A percentile compares a stretch with the other conserved stretches of the same genome.
phyloP scores from a whole-genome alignment of 1,284 basidiomycete species.

The Malassezia dermatis region DNA sequence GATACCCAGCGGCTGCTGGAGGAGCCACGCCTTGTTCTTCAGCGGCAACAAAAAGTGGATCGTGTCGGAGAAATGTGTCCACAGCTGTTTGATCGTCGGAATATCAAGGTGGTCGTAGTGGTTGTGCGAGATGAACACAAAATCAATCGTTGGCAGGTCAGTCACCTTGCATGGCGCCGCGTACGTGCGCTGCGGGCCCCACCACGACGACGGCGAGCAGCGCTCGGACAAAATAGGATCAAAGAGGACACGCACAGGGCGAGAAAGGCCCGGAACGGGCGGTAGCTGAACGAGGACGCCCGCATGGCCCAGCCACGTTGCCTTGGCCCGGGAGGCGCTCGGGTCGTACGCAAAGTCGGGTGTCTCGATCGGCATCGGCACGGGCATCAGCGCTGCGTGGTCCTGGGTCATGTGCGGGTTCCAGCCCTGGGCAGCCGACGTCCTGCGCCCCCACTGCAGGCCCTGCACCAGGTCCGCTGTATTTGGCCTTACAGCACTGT shows the following conservation, averaged over 20 bases:
- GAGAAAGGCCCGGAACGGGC: neutral
- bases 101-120: constrained; percentile 46
- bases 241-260: constrained; percentile 30
- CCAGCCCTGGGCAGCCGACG: neutral
- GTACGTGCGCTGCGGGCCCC: constrained; percentile 33
- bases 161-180: constrained; percentile 29
- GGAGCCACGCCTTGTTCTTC: constrained; percentile 38
- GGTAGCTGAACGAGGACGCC: constrained; percentile 35
- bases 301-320: constrained; percentile 44
- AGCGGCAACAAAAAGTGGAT: constrained; percentile 39
- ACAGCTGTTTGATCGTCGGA: constrained; percentile 29
- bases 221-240: constrained; percentile 45
- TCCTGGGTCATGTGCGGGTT: neutral
- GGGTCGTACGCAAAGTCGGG: constrained; percentile 21
- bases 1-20: constrained; percentile 19
- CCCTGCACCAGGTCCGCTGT: constrained; percentile 29
- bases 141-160: constrained; percentile 34
- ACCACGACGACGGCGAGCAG: constrained; percentile 37
- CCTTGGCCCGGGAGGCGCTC: constrained; percentile 3
- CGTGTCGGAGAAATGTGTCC: constrained; percentile 21
- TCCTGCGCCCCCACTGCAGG: constrained; percentile 26
- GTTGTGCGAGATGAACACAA: constrained; percentile 43
- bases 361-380: constrained; percentile 19
- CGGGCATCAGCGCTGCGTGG: neutral
- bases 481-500: constrained; percentile 33